Conservation (phyloP, 106 monocot species). For the Allium sativum region DNA sequence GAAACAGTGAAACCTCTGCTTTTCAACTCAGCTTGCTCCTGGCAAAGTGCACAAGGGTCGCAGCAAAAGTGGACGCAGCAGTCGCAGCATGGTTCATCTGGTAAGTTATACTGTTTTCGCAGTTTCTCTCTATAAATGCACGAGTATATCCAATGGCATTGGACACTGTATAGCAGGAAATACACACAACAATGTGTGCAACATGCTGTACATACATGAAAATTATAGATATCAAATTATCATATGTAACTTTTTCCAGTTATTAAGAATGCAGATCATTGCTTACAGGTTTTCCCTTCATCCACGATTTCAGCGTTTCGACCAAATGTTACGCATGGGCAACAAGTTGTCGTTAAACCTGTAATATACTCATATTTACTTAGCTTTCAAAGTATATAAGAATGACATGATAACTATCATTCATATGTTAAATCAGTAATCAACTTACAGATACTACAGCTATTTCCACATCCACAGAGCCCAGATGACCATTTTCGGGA, state of each 20-base stretch:
- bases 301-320: conserved; percentile 7
- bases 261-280: not conserved
- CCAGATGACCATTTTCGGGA: conserved; percentile 11
- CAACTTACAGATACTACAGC: conserved; percentile 8
- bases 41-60: conserved; percentile 18
- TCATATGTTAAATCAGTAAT: not conserved
- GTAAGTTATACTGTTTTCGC: conserved; percentile 9
- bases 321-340: conserved; percentile 13
- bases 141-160: conserved; percentile 10
- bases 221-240: not conserved
- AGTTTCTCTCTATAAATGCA: conserved; percentile 15
- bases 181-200: conserved; percentile 9
- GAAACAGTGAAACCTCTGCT: conserved; percentile 8
- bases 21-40: conserved; percentile 13
- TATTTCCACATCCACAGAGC: conserved; percentile 11
- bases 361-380: not conserved
- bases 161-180: not conserved
- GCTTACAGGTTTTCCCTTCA: conserved; percentile 6
- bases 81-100: conserved; percentile 11
- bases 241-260: not conserved
- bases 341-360: conserved; percentile 8
- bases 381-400: not conserved
- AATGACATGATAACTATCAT: not conserved
- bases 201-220: conserved; percentile 4
- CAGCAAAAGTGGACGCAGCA: conserved; percentile 20